Conservation (phyloP, 148 eudicot species). For the Persicaria maculosa region DNA sequence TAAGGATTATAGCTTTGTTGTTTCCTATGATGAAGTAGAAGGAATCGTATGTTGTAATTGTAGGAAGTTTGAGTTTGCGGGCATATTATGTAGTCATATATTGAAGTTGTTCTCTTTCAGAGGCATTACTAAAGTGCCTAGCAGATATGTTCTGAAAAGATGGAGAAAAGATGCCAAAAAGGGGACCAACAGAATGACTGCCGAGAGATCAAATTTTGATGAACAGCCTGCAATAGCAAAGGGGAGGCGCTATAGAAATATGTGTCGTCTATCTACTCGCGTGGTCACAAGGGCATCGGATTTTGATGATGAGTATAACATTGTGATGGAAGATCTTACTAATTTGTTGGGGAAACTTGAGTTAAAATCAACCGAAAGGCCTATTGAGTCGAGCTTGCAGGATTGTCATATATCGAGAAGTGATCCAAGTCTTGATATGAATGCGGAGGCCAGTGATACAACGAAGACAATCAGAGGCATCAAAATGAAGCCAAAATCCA, state of each 20-base stretch:
- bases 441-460: background rate
- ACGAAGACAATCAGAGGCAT: background rate
- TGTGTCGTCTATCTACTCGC: background rate
- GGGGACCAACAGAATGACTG: background rate
- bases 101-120: background rate
- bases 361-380: background rate
- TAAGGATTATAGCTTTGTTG: background rate
- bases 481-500: background rate
- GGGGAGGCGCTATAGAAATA: background rate
- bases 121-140: background rate
- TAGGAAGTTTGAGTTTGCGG: background rate
- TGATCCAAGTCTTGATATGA: background rate
- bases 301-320: background rate
- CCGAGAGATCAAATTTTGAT: background rate
- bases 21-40: background rate
- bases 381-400: background rate
- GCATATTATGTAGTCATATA: no score
- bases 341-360: background rate
- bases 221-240: background rate
- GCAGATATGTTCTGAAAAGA: background rate
- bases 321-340: background rate
- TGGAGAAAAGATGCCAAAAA: background rate
- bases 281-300: background rate
- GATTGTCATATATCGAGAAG: background rate
- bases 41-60: background rate